phyloP scores from a whole-genome alignment of 1,139 yeast species.

The Magnusiomyces suaveolens region DNA sequence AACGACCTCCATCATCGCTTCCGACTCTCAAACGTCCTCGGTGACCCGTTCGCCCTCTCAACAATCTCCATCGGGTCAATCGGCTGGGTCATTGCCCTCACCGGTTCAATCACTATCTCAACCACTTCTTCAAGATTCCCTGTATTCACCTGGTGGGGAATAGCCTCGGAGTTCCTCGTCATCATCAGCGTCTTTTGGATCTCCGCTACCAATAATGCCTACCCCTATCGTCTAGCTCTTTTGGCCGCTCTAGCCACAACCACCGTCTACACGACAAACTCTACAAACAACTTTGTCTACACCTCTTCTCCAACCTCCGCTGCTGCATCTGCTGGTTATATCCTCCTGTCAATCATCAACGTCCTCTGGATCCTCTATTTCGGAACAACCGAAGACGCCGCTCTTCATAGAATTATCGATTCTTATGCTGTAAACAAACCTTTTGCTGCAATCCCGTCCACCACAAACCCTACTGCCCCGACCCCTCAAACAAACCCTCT shows the following conservation, averaged over 20 bases:
- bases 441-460: constrained; percentile 17
- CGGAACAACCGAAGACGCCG: constrained; percentile 44
- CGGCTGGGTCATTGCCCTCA: constrained; percentile 76
- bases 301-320: no score
- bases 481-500: not conserved
- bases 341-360: constrained; percentile 70
- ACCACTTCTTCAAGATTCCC: constrained; percentile 43
- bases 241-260: no score
- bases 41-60: no score
- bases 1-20: constrained; percentile 86
- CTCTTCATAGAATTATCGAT: constrained; percentile 75
- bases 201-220: constrained; percentile 54
- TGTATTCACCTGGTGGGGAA: constrained; percentile 93
- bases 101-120: constrained; percentile 66
- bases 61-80: no score
- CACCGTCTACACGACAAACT: constrained; percentile 72
- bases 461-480: no score
- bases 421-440: constrained; percentile 41
- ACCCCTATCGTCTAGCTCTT: no score
- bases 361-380: constrained; percentile 70
- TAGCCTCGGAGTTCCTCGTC: constrained; percentile 67
- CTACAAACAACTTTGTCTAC: no score
- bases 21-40: constrained; percentile 73
- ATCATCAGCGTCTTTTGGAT: constrained; percentile 47
- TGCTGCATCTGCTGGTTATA: no score